A percentile compares a stretch with the other conserved stretches of the same genome.
Evolutionary conservation across 2,329 filamentous ascomycete genomes (phyloP).

Genomic region (Gyromitra esculenta): DNA sequence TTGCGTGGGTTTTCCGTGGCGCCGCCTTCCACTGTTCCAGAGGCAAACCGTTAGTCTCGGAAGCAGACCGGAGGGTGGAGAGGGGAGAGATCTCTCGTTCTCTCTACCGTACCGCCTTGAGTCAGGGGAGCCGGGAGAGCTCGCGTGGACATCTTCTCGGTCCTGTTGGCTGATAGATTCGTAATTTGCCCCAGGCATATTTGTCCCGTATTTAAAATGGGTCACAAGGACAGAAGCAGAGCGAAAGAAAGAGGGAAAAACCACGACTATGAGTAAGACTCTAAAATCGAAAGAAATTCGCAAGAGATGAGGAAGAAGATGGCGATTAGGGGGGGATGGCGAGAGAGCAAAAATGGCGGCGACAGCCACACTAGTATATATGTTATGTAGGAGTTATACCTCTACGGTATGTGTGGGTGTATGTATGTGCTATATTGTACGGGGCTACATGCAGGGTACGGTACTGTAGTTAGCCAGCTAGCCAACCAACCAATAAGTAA

Average conservation of each 20-base stretch:
- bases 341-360: neutral
- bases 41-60: conserved; percentile 6
- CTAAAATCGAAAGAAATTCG: neutral
- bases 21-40: conserved; percentile 31
- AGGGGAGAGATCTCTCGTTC: neutral
- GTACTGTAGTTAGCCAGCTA: too few relatives aligned
- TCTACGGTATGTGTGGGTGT: neutral
- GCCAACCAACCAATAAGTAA: too few relatives aligned
- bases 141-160: conserved; percentile 25
- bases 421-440: neutral
- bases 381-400: neutral
- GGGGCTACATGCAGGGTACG: too few relatives aligned
- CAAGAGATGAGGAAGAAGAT: neutral
- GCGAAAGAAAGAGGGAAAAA: neutral
- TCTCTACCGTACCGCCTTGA: conserved; percentile 31
- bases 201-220: neutral
- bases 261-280: neutral
- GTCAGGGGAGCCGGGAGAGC: conserved; percentile 20
- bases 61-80: neutral
- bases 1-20: conserved; percentile 28
- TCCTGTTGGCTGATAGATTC: conserved; percentile 53
- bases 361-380: neutral
- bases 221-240: neutral
- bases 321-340: neutral
- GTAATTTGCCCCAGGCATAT: conserved; percentile 51